Conservation (phyloP, 176 grass and related monocot species). For the Rhynchospora pubera region DNA sequence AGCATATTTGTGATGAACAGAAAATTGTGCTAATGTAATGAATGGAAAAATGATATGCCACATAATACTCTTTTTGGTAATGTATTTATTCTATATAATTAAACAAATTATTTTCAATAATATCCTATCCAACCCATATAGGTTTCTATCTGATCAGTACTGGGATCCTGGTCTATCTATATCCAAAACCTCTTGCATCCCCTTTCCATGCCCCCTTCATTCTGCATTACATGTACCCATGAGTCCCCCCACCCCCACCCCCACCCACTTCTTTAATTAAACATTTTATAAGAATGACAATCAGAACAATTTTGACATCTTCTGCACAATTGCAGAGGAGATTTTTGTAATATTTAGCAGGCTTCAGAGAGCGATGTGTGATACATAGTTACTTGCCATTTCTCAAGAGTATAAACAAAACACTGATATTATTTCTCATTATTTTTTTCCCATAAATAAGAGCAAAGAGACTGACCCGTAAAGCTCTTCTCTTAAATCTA, state of each 20-base stretch:
- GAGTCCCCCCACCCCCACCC: background rate
- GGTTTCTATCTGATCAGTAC: too few relatives aligned
- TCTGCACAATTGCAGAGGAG: background rate
- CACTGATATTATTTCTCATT: background rate
- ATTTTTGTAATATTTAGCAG: background rate
- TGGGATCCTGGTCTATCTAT: too few relatives aligned
- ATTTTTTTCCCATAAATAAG: background rate
- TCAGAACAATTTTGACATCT: background rate
- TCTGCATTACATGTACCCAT: too few relatives aligned
- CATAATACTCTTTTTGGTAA: too few relatives aligned
- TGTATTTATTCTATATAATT: too few relatives aligned
- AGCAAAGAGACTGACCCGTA: slow-evolving; percentile 44
- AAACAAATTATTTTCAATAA: too few relatives aligned
- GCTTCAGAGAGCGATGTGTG: background rate
- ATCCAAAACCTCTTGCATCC: too few relatives aligned
- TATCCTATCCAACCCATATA: too few relatives aligned
- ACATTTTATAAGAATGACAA: background rate
- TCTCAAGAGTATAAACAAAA: background rate
- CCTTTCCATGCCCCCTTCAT: too few relatives aligned
- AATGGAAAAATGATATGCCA: too few relatives aligned
- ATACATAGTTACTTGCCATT: background rate
- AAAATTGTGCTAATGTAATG: too few relatives aligned
- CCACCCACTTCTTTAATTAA: background rate
- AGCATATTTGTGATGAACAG: too few relatives aligned
- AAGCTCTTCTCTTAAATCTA: slow-evolving; percentile 97